Evolutionary conservation across 2,329 filamentous ascomycete genomes (phyloP), one percentile per base, ranked within the genome.

Genomic region (Pyrenophora seminiperda): DNA sequence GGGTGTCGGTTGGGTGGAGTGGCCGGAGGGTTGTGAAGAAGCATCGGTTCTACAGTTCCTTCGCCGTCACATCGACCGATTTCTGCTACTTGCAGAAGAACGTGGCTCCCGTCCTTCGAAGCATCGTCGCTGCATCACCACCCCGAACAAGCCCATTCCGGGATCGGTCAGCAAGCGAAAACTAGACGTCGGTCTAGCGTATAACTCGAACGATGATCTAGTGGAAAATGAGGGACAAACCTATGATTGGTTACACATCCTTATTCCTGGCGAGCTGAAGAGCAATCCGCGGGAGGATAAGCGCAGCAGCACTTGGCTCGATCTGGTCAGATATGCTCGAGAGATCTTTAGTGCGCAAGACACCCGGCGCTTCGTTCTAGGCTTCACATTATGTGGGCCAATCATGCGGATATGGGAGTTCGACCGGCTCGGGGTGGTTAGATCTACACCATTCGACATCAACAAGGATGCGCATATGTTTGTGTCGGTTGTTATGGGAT

Each of bases 331-430:
- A 50, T 81, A 80, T 58, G 73, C 67, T 0, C 73, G 73, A 46
- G 75, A 81, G 57, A 73, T 79, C 2, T 63, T 81, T 11, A 61
- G 69, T 36, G 55, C 57, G 36, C 19, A 38, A 37, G 33, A 37
- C 18, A 24, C 19, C 17, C 59, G 58, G 38, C 54, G 61, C 41
- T 81, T 79, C 53, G 72, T 78, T 45, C 59, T 80, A 10, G 76
- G 75, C 45, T 81, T 82, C 67, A 80, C 77, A 2, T 50, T 81
- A 10, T 81, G 71, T 47, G 69, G 75, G 53, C 71, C 72, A 47
- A 54, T 75, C 10, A 78, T 81, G 73, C 72, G 75, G 38, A 55
- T 80, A 47, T 81, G 68, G 77, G 65, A 63, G 47, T 81, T 80
- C 65, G 73, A 81, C 58, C 65, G 73, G n/a, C 53, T 79, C 0